Evolutionary conservation across 768 basidiomycete genomes (phyloP).

Genomic region (Tylopilus sp.): DNA sequence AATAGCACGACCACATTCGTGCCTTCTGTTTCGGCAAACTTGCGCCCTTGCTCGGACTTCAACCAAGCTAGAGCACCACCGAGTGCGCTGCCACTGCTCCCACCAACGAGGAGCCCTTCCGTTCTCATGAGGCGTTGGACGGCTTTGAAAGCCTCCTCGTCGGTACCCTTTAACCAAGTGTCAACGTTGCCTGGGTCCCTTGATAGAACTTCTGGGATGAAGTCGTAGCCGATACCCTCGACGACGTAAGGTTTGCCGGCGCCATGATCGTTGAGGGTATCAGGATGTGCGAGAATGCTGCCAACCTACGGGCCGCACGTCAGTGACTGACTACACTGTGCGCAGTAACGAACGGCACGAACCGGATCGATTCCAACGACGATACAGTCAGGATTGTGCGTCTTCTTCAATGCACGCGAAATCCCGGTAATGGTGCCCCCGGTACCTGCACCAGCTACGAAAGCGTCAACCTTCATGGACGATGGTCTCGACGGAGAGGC

Average conservation of each 20-base stretch:
- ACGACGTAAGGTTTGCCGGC: constrained; percentile 62
- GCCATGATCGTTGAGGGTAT: constrained; percentile 50
- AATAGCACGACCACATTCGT: constrained; percentile 87
- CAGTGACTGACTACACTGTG: background rate
- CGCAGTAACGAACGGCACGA: constrained; percentile 23
- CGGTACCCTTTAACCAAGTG: constrained; percentile 82
- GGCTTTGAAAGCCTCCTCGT: constrained; percentile 75
- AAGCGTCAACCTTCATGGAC: constrained; percentile 72
- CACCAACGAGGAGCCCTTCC: constrained; percentile 91
- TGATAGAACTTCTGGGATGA: constrained; percentile 82
- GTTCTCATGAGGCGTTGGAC: constrained; percentile 73
- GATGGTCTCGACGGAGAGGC: constrained; percentile 56
- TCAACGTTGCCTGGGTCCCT: constrained; percentile 59
- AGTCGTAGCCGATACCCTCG: constrained; percentile 98
- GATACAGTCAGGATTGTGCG: constrained; percentile 66
- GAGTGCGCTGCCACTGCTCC: constrained; percentile 86
- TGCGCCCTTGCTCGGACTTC: constrained; percentile 60
- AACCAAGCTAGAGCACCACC: constrained; percentile 78
- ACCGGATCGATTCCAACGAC: constrained; percentile 93
- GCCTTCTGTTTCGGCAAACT: constrained; percentile 62
- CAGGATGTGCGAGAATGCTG: constrained; percentile 79
- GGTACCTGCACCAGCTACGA: constrained; percentile 88
- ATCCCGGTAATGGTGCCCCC: constrained; percentile 94
- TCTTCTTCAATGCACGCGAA: constrained; percentile 74
- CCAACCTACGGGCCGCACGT: constrained; percentile 59